phyloP scores from a whole-genome alignment of 768 basidiomycete genomes.

The Suillus clintonianus region DNA sequence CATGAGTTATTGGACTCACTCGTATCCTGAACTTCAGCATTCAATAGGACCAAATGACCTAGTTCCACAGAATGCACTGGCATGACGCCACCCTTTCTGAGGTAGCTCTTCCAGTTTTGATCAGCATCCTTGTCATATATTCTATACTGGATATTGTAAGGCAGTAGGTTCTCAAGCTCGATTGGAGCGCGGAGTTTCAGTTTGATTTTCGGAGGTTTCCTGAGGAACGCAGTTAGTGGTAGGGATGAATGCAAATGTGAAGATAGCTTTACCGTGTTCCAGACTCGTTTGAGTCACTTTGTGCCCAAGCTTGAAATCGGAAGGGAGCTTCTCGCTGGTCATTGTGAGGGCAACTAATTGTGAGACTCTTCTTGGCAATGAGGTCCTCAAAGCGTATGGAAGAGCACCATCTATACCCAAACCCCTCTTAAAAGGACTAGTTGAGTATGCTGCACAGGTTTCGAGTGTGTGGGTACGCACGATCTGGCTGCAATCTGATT shows the following conservation, averaged over 20 bases:
- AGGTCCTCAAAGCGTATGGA: constrained; percentile 91
- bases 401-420: constrained; percentile 92
- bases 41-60: constrained; percentile 85
- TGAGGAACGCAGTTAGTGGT: constrained; percentile 29
- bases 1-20: constrained; percentile 43
- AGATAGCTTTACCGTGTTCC: constrained; percentile 48
- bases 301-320: constrained; percentile 90
- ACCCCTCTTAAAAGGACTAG: constrained; percentile 65
- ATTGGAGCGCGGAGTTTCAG: constrained; percentile 89
- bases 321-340: constrained; percentile 86
- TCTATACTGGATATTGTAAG: constrained; percentile 93
- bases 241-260: not conserved
- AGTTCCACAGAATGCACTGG: constrained; percentile 96
- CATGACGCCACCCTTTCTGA: constrained; percentile 91
- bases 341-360: constrained; percentile 82
- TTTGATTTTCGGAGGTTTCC: constrained; percentile 82
- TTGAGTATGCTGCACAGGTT: not conserved
- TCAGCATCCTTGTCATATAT: constrained; percentile 95
- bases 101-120: constrained; percentile 92
- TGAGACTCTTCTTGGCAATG: constrained; percentile 64
- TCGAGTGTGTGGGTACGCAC: constrained; percentile 47
- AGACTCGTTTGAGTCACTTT: constrained; percentile 66
- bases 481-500: constrained; percentile 88
- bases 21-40: constrained; percentile 89
- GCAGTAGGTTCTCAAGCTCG: constrained; percentile 93